A percentile compares a stretch with the other conserved stretches of the same genome.
These are phyloP conservation scores for Colletotrichum australisinense DNA, from an alignment of 2,329 filamentous ascomycete genomes.

Conservation along the genomic window DNA sequence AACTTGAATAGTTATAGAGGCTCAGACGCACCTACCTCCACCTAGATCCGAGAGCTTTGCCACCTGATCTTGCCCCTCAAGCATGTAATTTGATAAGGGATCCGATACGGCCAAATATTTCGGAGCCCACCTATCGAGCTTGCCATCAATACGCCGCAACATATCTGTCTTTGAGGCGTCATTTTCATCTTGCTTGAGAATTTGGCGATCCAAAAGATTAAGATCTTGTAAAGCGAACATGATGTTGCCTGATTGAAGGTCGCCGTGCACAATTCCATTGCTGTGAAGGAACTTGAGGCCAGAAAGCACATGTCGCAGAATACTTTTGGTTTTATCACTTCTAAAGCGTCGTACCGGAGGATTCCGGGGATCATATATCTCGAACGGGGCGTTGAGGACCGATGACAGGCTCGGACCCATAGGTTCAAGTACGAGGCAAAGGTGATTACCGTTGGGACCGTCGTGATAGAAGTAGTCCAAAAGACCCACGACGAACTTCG, in stretches of 20 bases:
- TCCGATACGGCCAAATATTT: conserved; percentile 3
- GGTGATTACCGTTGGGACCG: conserved; percentile 47
- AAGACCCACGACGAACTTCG: conserved; percentile 36
- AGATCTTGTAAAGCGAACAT: conserved; percentile 15
- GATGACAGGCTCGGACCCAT: conserved; percentile 43
- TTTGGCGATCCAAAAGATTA: background rate
- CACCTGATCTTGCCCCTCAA: background rate
- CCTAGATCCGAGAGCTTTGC: conserved; percentile 21
- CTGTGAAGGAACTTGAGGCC: conserved; percentile 23
- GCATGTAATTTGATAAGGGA: background rate
- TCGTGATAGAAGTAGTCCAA: conserved; percentile 43
- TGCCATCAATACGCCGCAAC: conserved; percentile 15
- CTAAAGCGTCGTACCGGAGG: background rate
- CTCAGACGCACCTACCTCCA: background rate
- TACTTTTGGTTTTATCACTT: background rate
- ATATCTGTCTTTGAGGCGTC: background rate
- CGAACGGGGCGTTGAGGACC: conserved; percentile 35
- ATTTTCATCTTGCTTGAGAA: background rate
- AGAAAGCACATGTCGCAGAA: conserved; percentile 1
- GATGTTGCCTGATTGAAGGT: conserved; percentile 25
- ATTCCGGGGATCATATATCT: conserved; percentile 8
- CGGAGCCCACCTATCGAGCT: conserved; percentile 16
- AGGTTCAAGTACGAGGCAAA: conserved; percentile 44
- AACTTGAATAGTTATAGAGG: too few species aligned
- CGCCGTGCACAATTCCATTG: conserved; percentile 24